Evolutionary conservation across 192 early-diverging fungal species (phyloP).

Genomic region (Podochytrium sp.): DNA sequence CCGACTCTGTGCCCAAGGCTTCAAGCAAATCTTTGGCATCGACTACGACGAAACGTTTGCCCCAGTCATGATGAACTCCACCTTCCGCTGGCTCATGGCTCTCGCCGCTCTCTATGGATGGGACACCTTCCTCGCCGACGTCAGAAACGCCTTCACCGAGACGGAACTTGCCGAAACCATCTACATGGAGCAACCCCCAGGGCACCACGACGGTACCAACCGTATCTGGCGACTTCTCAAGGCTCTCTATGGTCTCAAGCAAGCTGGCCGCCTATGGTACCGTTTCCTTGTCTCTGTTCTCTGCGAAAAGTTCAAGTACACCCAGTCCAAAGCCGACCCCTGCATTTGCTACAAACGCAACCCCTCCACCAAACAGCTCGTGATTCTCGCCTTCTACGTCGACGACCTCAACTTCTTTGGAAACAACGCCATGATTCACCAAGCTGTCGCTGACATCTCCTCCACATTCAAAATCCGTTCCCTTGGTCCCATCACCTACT

Average conservation of each 20-base stretch:
- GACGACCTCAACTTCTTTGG: neutral
- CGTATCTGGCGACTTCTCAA: neutral
- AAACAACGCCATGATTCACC: neutral
- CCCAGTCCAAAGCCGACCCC: neutral
- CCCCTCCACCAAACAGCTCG: neutral
- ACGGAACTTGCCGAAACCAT: neutral
- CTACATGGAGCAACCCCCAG: conserved; percentile 2
- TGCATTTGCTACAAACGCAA: conserved; percentile 4
- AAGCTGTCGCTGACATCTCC: neutral
- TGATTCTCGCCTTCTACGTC: conserved; percentile 6
- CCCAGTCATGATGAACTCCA: conserved; percentile 20
- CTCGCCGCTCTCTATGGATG: neutral
- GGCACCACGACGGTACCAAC: neutral
- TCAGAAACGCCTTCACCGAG: neutral
- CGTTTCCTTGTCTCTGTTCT: neutral
- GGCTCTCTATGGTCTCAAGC: conserved; percentile 13
- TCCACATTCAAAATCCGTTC: neutral
- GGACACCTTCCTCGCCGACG: neutral
- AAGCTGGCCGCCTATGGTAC: conserved; percentile 18
- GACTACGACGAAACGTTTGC: conserved; percentile 41
- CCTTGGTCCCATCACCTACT: neutral
- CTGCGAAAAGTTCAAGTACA: neutral
- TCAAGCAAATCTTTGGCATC: conserved; percentile 33
- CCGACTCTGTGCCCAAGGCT: conserved; percentile 34
- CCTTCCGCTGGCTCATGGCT: conserved; percentile 22